A percentile compares a stretch with the other conserved stretches of the same genome.
Conservation (phyloP, 1,139 yeast genomes). For the Yamadazyma dendronema region DNA sequence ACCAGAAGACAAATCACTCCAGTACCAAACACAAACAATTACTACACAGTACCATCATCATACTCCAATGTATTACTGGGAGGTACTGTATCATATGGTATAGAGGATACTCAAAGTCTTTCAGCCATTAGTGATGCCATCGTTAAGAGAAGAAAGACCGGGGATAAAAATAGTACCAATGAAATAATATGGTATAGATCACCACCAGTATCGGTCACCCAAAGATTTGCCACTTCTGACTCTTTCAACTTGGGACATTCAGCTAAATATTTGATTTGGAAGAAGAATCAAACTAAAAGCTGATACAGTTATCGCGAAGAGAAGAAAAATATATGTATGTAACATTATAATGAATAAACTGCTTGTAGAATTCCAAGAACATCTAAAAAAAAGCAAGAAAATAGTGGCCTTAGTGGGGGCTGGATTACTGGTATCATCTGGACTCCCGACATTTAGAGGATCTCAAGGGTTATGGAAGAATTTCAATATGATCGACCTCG, state of each 20-base stretch:
- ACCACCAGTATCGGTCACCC: conserved; percentile 64
- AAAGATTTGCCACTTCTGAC: conserved; percentile 38
- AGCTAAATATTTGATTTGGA: conserved; percentile 72
- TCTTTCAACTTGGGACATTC: conserved; percentile 57
- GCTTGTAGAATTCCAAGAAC: conserved; percentile 54
- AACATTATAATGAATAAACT: conserved; percentile 1
- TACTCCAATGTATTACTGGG: conserved; percentile 41
- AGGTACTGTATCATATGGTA: conserved; percentile 39
- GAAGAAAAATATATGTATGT: background rate
- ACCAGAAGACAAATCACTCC: conserved; percentile 20
- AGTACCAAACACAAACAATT: conserved; percentile 20
- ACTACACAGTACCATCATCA: conserved; percentile 32
- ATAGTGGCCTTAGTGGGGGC: conserved; percentile 82
- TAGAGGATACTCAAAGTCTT: conserved; percentile 22
- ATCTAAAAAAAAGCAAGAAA: conserved; percentile 49
- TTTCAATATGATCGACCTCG: conserved; percentile 77
- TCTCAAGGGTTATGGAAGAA: conserved; percentile 76
- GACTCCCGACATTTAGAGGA: conserved; percentile 73
- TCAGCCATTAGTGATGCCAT: conserved; percentile 19
- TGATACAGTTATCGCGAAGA: background rate
- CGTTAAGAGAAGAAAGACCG: conserved; percentile 24
- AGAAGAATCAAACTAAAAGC: conserved; percentile 16
- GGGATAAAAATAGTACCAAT: conserved; percentile 19
- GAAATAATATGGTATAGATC: conserved; percentile 79
- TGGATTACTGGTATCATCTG: conserved; percentile 77